These are phyloP conservation scores for Debaryomyces subglobosus DNA, from an alignment of 1,139 yeast genomes.

Conservation along the genomic window DNA sequence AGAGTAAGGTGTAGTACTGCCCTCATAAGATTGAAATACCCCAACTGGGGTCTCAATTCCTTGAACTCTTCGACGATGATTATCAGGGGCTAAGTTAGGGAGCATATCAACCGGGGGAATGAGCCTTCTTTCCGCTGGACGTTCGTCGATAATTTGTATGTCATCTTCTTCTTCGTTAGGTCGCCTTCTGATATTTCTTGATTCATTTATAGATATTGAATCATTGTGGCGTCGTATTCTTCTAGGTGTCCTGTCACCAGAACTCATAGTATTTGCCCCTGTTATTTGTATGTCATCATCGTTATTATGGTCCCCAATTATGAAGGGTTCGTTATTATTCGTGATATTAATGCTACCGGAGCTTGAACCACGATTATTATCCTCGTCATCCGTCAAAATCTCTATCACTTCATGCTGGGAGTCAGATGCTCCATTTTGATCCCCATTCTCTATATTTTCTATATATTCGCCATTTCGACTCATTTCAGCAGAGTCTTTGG, in stretches of 20 bases:
- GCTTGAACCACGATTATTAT: conserved; percentile 4
- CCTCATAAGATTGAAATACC: neutral
- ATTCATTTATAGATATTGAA: neutral
- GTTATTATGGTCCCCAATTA: conserved; percentile 8
- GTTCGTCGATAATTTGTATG: conserved; percentile 18
- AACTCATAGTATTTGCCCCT: neutral
- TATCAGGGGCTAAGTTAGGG: neutral
- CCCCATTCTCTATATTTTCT: neutral
- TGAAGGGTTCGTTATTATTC: neutral
- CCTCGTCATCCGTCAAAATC: conserved; percentile 15
- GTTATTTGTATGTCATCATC: conserved; percentile 17
- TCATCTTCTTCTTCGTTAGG: conserved; percentile 17
- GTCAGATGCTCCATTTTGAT: neutral
- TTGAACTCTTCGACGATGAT: neutral
- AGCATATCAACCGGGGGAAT: neutral
- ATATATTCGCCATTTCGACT: neutral
- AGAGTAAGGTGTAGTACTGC: conserved; percentile 1
- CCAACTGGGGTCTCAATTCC: conserved; percentile 5
- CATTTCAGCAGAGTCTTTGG: conserved; percentile 1
- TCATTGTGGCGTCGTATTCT: conserved; percentile 4
- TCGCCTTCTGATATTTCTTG: conserved; percentile 13
- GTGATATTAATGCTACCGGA: neutral
- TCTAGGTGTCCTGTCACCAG: neutral
- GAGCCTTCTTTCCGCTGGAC: conserved; percentile 11
- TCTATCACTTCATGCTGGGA: conserved; percentile 14